Evolutionary conservation across 331 rosid genomes (phyloP).

Genomic region (Pyracantha coccinea): DNA sequence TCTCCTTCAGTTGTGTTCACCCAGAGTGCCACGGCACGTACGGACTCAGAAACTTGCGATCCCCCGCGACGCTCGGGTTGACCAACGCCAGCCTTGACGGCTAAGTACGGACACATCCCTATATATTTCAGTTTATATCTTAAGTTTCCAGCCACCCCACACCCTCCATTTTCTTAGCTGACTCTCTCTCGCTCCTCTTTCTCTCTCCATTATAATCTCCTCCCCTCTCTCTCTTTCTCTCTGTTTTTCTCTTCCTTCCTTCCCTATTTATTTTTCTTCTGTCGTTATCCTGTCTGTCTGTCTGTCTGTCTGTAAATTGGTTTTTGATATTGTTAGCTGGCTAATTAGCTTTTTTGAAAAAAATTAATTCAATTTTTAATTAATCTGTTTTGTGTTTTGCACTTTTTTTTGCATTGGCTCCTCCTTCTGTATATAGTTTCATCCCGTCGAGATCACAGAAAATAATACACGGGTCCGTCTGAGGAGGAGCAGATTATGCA

Average conservation of each 20-base stretch:
- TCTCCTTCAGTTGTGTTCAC: neutral
- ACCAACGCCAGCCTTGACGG: conserved; percentile 37
- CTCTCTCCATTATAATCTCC: neutral
- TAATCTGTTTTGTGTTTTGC: no score
- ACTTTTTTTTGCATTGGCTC: conserved; percentile 1
- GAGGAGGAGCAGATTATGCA: conserved; percentile 1
- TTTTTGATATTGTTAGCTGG: neutral
- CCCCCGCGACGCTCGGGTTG: conserved; percentile 45
- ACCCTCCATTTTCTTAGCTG: conserved; percentile 50
- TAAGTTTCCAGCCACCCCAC: conserved; percentile 41
- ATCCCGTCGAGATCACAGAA: neutral
- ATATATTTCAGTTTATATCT: conserved; percentile 26
- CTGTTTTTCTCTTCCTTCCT: conserved; percentile 2
- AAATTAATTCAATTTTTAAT: no score
- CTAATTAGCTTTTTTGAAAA: neutral
- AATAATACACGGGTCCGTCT: neutral
- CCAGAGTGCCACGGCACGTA: conserved; percentile 7
- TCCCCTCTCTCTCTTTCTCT: conserved; percentile 13
- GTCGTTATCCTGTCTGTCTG: neutral
- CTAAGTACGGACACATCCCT: conserved; percentile 21
- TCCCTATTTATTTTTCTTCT: neutral
- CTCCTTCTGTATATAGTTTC: neutral
- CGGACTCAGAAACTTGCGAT: conserved; percentile 20
- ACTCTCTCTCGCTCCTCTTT: conserved; percentile 2
- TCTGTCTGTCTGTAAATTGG: neutral